Evolutionary conservation across 1,139 yeast genomes (phyloP).

Genomic region (Insectozyma bohioensis): DNA sequence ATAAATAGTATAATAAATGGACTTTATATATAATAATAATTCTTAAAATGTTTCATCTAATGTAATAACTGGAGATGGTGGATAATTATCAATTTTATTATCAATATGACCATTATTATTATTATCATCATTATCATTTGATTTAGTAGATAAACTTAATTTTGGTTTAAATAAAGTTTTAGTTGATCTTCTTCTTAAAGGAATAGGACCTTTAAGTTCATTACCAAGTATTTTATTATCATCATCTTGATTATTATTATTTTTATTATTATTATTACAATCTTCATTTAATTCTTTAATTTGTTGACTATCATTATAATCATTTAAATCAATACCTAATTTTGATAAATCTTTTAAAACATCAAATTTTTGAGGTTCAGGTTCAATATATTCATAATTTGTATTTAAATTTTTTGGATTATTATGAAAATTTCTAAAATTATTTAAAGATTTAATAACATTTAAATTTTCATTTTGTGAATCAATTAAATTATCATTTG

Average conservation of each 20-base stretch:
- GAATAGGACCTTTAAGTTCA: background rate
- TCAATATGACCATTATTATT: no score
- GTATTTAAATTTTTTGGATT: slow-evolving; percentile 11
- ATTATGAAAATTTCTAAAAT: slow-evolving; percentile 27
- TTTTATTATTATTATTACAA: no score
- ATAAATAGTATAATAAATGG: no score
- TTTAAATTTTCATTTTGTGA: slow-evolving; percentile 15
- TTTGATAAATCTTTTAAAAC: slow-evolving; percentile 27
- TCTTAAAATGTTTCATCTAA: slow-evolving; percentile 34
- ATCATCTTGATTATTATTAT: slow-evolving; percentile 7
- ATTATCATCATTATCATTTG: slow-evolving; percentile 9
- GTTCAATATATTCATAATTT: slow-evolving; percentile 31
- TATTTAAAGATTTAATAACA: slow-evolving; percentile 23
- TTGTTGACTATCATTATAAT: slow-evolving; percentile 25
- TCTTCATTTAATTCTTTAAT: slow-evolving; percentile 20
- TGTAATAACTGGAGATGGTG: slow-evolving; percentile 42
- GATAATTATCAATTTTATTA: slow-evolving; percentile 14
- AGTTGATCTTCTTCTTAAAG: slow-evolving; percentile 27
- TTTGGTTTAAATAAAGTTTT: slow-evolving; percentile 39
- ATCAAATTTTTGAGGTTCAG: slow-evolving; percentile 37
- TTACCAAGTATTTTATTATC: background rate
- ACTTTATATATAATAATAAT: no score
- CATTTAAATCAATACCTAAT: slow-evolving; percentile 30
- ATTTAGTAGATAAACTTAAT: slow-evolving; percentile 19
- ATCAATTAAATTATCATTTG: slow-evolving; percentile 28